Percentiles rank a stretch among this genome's conserved stretches.
These are phyloP conservation scores for Apiotrichum porosum DNA, from an alignment of 1,284 basidiomycete genomes.

Conservation along the genomic window DNA sequence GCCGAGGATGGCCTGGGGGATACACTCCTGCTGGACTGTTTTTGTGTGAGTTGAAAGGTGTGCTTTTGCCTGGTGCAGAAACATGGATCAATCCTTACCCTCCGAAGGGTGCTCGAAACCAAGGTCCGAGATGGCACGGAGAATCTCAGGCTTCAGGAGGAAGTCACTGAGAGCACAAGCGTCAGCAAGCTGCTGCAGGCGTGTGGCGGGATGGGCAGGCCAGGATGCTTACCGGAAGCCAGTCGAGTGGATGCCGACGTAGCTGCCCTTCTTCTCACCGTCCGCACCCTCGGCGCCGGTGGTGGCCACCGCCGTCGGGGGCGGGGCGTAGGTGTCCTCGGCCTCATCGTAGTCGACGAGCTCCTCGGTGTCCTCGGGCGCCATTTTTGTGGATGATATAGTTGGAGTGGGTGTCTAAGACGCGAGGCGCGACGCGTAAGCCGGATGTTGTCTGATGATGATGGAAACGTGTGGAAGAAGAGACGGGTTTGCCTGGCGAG, in stretches of 20 bases:
- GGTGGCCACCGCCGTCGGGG: conserved; percentile 58
- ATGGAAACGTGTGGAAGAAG: no score
- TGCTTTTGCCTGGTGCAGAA: neutral
- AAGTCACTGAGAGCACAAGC: conserved; percentile 75
- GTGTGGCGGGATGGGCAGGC: no score
- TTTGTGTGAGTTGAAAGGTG: neutral
- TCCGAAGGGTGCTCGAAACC: conserved; percentile 99
- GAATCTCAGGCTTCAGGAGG: conserved; percentile 90
- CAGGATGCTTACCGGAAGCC: conserved; percentile 81
- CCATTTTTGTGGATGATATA: conserved; percentile 19
- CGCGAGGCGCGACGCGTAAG: neutral
- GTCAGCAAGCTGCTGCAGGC: no score
- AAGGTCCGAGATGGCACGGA: conserved; percentile 95
- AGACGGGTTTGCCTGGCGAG: no score
- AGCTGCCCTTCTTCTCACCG: conserved; percentile 87
- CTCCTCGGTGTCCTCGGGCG: conserved; percentile 46
- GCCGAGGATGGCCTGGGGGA: conserved; percentile 97
- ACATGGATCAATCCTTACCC: conserved; percentile 57
- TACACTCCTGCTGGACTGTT: conserved; percentile 98
- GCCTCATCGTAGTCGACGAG: conserved; percentile 86
- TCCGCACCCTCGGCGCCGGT: conserved; percentile 59
- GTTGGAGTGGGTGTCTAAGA: neutral
- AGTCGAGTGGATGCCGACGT: conserved; percentile 94
- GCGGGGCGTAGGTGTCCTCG: conserved; percentile 63
- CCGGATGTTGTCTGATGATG: conserved; percentile 1